These are phyloP conservation scores for Histomonas meleagridis DNA, from an alignment of 208 protist species.

Conservation along the genomic window DNA sequence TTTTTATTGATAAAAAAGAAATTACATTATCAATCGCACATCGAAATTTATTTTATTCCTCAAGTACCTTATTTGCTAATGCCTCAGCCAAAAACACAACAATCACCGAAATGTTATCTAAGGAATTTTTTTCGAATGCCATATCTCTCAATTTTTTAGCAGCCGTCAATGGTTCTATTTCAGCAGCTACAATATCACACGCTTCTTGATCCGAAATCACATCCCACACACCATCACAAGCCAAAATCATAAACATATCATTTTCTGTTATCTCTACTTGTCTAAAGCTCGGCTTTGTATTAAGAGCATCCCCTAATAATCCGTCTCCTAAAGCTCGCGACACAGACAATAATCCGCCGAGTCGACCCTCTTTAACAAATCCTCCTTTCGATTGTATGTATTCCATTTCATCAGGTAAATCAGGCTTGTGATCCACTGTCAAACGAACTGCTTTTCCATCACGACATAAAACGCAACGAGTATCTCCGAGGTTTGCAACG, in stretches of 20 bases:
- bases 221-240: slow-evolving; percentile 36
- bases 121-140: background rate
- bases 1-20: too few species aligned
- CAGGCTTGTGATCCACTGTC: slow-evolving; percentile 19
- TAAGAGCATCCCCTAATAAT: background rate
- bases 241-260: background rate
- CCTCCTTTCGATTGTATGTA: background rate
- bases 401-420: background rate
- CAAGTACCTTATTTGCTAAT: too few species aligned
- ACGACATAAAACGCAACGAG: background rate
- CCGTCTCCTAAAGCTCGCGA: slow-evolving; percentile 1
- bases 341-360: slow-evolving; percentile 2
- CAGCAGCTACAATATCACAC: background rate
- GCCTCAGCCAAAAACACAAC: slow-evolving; percentile 19
- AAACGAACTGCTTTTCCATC: slow-evolving; percentile 16
- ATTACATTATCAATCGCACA: too few species aligned
- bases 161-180: background rate
- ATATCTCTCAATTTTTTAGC: background rate
- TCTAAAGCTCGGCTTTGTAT: background rate
- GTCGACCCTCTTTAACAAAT: background rate
- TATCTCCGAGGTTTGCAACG: slow-evolving; percentile 29
- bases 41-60: too few species aligned
- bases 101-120: slow-evolving; percentile 29
- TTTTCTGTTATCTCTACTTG: background rate
- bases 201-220: slow-evolving; percentile 19